phyloP scores from a whole-genome alignment of 148 eudicot genomes.

The Talinum fruticosum region DNA sequence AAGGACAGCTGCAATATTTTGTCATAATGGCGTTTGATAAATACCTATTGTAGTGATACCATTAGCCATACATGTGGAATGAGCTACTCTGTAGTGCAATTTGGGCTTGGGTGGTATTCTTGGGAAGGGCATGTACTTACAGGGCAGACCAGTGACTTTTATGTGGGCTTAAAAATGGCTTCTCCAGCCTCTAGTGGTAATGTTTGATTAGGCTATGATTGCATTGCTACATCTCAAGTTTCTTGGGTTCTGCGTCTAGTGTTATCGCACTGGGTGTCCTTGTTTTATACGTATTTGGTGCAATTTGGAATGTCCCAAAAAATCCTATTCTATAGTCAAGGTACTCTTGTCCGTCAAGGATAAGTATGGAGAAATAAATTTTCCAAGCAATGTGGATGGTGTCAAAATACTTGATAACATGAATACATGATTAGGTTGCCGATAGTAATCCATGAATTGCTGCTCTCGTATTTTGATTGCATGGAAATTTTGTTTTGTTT shows the following conservation, averaged over 20 bases:
- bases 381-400: not conserved
- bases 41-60: not conserved
- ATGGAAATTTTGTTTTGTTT: not conserved
- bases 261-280: not conserved
- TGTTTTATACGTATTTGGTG: constrained; percentile 1
- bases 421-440: not conserved
- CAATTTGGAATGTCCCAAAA: not conserved
- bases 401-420: not conserved
- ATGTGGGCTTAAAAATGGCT: not conserved
- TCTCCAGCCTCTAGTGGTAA: no score
- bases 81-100: not conserved
- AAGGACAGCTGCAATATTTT: no score
- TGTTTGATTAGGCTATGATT: not conserved
- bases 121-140: not conserved
- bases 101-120: not conserved
- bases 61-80: not conserved
- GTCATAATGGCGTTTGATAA: no score
- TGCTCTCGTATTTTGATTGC: not conserved
- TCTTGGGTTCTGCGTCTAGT: not conserved
- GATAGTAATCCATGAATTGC: not conserved
- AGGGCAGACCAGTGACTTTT: not conserved
- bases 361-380: not conserved
- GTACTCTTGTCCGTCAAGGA: no score
- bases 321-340: not conserved
- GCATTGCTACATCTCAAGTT: not conserved